A percentile compares a stretch with the other conserved stretches of the same genome.
These are phyloP conservation scores for Gossypium trilobum DNA, from an alignment of 441 rosid genomes.

Conservation along the genomic window DNA sequence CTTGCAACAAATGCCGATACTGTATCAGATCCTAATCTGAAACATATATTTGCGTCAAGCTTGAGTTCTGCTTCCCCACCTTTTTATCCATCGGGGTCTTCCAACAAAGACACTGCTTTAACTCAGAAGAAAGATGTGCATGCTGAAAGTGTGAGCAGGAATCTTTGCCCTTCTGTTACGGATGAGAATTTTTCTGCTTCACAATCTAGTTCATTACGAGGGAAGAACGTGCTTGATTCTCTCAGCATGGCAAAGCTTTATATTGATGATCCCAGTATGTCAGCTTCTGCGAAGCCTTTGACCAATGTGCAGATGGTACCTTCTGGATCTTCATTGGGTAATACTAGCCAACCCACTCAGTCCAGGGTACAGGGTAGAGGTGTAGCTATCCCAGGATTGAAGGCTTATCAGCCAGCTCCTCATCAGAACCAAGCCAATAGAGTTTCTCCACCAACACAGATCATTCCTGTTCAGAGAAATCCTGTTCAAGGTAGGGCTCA, in stretches of 20 bases:
- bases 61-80: slow-evolving; percentile 95
- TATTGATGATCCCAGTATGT: slow-evolving; percentile 38
- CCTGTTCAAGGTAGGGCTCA: slow-evolving; percentile 35
- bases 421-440: slow-evolving; percentile 37
- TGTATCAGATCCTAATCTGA: slow-evolving; percentile 38
- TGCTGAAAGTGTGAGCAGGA: slow-evolving; percentile 39
- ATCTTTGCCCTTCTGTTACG: slow-evolving; percentile 24
- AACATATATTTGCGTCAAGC: slow-evolving; percentile 50
- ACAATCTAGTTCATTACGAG: slow-evolving; percentile 30
- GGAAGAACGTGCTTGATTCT: slow-evolving; percentile 42
- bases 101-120: slow-evolving; percentile 39
- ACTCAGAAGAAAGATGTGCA: slow-evolving; percentile 51
- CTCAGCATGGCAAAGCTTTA: slow-evolving; percentile 44
- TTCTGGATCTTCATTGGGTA: slow-evolving; percentile 33
- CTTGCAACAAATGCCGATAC: slow-evolving; percentile 34
- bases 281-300: slow-evolving; percentile 43
- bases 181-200: slow-evolving; percentile 31
- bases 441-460: slow-evolving; percentile 36
- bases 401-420: slow-evolving; percentile 38
- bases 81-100: slow-evolving; percentile 76
- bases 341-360: slow-evolving; percentile 39
- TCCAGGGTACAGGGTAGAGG: slow-evolving; percentile 56
- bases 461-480: slow-evolving; percentile 31
- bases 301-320: slow-evolving; percentile 29
- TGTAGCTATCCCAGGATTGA: slow-evolving; percentile 34